A percentile compares a stretch with the other conserved stretches of the same genome.
Evolutionary conservation across 306 rosid species (phyloP).

Genomic region (Corylus americana): DNA sequence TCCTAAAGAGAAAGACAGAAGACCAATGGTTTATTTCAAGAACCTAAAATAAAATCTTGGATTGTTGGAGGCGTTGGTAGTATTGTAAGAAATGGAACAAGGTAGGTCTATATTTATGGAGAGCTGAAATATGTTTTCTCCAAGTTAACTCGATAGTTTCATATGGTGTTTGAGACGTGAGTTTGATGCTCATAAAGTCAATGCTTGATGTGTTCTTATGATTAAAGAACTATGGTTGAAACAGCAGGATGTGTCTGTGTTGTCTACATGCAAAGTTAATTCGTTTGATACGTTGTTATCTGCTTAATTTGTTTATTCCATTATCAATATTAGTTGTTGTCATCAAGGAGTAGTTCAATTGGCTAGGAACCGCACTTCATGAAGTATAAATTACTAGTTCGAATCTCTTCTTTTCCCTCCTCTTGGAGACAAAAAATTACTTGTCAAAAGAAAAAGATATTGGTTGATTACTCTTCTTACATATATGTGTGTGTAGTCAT

Average conservation of each 20-base stretch:
- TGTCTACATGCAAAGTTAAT: background rate
- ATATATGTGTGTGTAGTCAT: background rate
- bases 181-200: background rate
- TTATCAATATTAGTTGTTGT: background rate
- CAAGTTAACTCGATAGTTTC: background rate
- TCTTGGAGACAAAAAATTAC: too few relatives aligned
- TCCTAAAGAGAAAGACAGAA: background rate
- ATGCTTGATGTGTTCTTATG: background rate
- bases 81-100: background rate
- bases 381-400: too few relatives aligned
- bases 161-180: background rate
- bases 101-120: background rate
- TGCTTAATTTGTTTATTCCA: background rate
- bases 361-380: too few relatives aligned
- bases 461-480: background rate
- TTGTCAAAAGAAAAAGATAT: background rate
- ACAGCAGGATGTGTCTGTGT: background rate
- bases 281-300: background rate
- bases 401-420: too few relatives aligned
- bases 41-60: background rate
- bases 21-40: background rate
- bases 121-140: background rate
- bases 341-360: too few relatives aligned
- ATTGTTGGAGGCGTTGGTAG: background rate
- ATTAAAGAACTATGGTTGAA: background rate